phyloP scores from a whole-genome alignment of 352 stramenopile species.

The Peronosclerospora sorghi region DNA sequence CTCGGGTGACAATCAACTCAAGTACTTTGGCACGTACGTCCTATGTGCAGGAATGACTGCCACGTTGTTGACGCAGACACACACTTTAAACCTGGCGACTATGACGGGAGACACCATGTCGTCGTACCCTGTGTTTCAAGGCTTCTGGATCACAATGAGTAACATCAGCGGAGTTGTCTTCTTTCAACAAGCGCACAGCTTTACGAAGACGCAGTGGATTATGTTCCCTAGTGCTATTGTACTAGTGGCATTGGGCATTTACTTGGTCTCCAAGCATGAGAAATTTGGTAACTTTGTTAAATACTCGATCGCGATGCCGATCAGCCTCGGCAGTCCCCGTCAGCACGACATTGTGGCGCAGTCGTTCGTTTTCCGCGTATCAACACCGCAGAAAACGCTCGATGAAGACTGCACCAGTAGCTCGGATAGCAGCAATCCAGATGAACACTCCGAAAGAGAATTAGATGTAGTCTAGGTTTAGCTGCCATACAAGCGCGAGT shows the following conservation, averaged over 20 bases:
- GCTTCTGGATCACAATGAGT: slow-evolving; percentile 83
- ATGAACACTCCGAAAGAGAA: slow-evolving; percentile 20
- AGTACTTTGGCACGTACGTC: slow-evolving; percentile 78
- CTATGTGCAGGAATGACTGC: slow-evolving; percentile 60
- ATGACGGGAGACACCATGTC: slow-evolving; percentile 82
- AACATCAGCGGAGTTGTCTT: slow-evolving; percentile 84
- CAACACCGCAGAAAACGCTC: slow-evolving; percentile 60
- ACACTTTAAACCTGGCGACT: slow-evolving; percentile 79
- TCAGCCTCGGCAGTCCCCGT: slow-evolving; percentile 72
- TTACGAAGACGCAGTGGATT: slow-evolving; percentile 72
- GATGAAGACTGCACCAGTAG: slow-evolving; percentile 49
- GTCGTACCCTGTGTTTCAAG: slow-evolving; percentile 78
- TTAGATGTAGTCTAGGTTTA: slow-evolving; percentile 39
- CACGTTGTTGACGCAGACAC: slow-evolving; percentile 73
- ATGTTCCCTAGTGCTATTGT: slow-evolving; percentile 68
- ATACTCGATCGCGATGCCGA: slow-evolving; percentile 83
- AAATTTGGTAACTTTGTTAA: slow-evolving; percentile 85
- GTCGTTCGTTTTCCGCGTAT: slow-evolving; percentile 82
- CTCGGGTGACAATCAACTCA: slow-evolving; percentile 78
- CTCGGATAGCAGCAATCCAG: slow-evolving; percentile 28
- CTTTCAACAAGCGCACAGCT: slow-evolving; percentile 78
- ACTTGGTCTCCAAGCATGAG: slow-evolving; percentile 76
- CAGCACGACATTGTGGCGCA: slow-evolving; percentile 83
- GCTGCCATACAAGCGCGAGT: too few relatives aligned
- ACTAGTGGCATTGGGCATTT: slow-evolving; percentile 67